Conservation (phyloP, 2,329 filamentous ascomycete genomes). For the Clarireedia sp. region DNA sequence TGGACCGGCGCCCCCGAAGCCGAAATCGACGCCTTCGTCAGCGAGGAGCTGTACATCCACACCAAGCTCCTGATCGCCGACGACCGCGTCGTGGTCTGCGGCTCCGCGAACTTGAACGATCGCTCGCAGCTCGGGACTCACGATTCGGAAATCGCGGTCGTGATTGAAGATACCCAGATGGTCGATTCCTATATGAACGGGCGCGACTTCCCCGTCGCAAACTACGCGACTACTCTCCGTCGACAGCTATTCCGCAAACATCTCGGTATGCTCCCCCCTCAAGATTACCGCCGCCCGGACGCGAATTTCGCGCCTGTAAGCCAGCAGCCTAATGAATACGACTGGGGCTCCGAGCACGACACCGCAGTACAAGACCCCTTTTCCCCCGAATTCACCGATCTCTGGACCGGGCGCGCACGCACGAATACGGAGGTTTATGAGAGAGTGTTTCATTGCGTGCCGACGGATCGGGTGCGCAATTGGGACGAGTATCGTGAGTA, state of each 20-base stretch:
- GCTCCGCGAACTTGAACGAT: constrained; percentile 54
- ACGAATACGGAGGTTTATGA: constrained; percentile 76
- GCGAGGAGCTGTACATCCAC: constrained; percentile 55
- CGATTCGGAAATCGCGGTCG: constrained; percentile 83
- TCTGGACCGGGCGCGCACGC: constrained; percentile 67
- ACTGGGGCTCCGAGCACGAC: constrained; percentile 62
- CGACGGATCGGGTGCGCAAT: constrained; percentile 57
- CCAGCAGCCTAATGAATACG: constrained; percentile 62
- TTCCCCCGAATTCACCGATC: constrained; percentile 54
- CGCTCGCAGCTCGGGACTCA: constrained; percentile 73
- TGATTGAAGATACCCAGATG: constrained; percentile 70
- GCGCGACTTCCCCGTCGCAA: constrained; percentile 59
- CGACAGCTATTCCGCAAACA: constrained; percentile 88
- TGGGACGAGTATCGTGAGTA: constrained; percentile 70
- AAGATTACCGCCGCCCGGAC: constrained; percentile 58
- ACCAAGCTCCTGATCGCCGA: constrained; percentile 73
- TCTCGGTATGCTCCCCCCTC: constrained; percentile 71
- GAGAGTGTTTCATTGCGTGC: constrained; percentile 74
- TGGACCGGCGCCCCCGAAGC: constrained; percentile 48
- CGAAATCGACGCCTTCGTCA: constrained; percentile 54
- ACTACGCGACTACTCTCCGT: constrained; percentile 72
- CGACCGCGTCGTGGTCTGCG: constrained; percentile 74
- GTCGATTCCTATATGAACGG: constrained; percentile 70
- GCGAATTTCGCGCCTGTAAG: constrained; percentile 71
- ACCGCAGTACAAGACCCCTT: constrained; percentile 68